Base-by-base conservation (phyloP, 495 filamentous ascomycete genomes). In the Jackrogersella multiformis region DNA sequence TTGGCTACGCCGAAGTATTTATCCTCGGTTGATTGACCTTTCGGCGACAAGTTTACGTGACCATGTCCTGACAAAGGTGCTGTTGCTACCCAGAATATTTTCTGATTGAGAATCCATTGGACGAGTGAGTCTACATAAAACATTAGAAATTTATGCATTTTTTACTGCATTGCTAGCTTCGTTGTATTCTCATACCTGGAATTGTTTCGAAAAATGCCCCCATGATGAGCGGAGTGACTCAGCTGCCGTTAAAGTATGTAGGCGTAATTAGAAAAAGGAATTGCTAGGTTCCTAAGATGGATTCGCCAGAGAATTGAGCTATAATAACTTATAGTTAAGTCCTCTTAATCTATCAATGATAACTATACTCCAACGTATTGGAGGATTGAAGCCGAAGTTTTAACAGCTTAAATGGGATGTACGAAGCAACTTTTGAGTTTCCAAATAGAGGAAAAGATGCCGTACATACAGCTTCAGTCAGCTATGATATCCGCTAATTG, bases 41-140 rank as follows among this genome's bases (percentile, higher is more conserved):
- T 92, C 36, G 90, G 90, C 0, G 90, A 92, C 45, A 91, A 68
- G 67, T 92, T 92, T 71, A 92, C 74, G 58, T 84, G 82, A 0
- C 80, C 81, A 1, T 78, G 65, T 3, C 48, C 82, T 0, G 79
- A 77, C 32, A 90, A 77, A 2, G 90, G 90, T 1, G 89, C 88
- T 10, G 88, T 87, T 12, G 86, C 85, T 5, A 86, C 85, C 78
- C 86, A 92, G 77, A 92, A 91, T 56, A 91, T 70, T 51, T 83
- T 83, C 68, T 92, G 90, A 1, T 75, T 57, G 6, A 85, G 75
- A 23, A 86, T 83, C 89, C 89, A 92, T 53, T 82, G 71, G 23
- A 70, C 70, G 0, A 90, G 71, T 24, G 84, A 75, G 2, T 23
- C 26, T 3, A 36, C 7, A 23, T n/a, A 28, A 13, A 12, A 12